Evolutionary conservation across 352 stramenopile species (phyloP).

Genomic region (Pythium biforme): DNA sequence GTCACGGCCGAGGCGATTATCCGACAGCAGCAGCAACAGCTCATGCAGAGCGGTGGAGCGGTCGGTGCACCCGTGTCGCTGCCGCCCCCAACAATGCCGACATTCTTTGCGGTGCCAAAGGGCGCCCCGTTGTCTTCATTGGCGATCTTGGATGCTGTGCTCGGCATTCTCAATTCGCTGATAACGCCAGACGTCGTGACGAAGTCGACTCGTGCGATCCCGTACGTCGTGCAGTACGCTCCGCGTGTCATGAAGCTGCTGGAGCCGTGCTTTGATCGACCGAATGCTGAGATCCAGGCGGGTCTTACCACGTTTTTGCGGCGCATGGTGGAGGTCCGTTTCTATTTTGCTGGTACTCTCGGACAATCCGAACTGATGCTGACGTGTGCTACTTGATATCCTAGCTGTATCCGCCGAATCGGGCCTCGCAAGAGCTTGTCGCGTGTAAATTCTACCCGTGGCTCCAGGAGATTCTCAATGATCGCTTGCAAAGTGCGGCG

Average conservation of each 20-base stretch:
- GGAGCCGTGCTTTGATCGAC: slow-evolving; percentile 85
- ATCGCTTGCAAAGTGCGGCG: slow-evolving; percentile 68
- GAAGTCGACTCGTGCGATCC: slow-evolving; percentile 66
- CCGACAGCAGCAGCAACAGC: slow-evolving; percentile 50
- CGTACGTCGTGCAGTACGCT: slow-evolving; percentile 87
- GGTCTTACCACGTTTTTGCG: slow-evolving; percentile 67
- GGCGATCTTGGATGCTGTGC: slow-evolving; percentile 84
- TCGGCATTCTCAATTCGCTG: slow-evolving; percentile 86
- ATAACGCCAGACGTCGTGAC: slow-evolving; percentile 72
- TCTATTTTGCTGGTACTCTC: no score
- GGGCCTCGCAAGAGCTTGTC: slow-evolving; percentile 64
- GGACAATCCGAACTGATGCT: no score
- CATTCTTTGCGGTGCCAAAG: slow-evolving; percentile 81
- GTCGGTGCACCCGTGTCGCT: slow-evolving; percentile 23
- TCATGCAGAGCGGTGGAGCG: slow-evolving; percentile 4
- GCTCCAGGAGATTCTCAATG: slow-evolving; percentile 84
- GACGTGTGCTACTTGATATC: background rate
- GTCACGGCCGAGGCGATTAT: slow-evolving; percentile 85
- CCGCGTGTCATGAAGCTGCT: slow-evolving; percentile 88
- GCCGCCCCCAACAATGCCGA: slow-evolving; percentile 61
- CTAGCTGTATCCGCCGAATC: slow-evolving; percentile 77
- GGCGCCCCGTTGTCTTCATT: slow-evolving; percentile 79
- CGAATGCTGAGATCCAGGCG: slow-evolving; percentile 76
- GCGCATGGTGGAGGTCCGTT: slow-evolving; percentile 69
- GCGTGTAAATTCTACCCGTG: slow-evolving; percentile 88